Conservation (phyloP, 2,329 filamentous ascomycete genomes). For the Hypocreales sp. region DNA sequence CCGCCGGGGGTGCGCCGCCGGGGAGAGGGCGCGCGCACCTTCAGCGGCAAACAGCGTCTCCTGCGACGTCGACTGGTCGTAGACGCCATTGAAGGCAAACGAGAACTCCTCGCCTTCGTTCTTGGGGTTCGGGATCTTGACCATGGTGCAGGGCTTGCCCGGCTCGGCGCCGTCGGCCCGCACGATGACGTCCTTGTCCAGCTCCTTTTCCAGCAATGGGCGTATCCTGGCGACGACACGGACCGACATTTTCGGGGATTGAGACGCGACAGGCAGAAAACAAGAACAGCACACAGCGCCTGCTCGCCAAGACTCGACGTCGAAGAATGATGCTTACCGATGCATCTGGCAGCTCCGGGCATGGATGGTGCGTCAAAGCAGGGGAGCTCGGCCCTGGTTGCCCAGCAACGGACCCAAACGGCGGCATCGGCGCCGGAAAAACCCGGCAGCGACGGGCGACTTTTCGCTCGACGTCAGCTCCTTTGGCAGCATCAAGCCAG, state of each 20-base stretch:
- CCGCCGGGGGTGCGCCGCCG: background rate
- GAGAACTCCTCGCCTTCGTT: constrained; percentile 83
- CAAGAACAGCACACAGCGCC: background rate
- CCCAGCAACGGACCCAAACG: too few species aligned
- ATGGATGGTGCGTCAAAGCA: too few species aligned
- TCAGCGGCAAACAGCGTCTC: constrained; percentile 81
- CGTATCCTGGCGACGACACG: constrained; percentile 83
- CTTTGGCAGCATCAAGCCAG: too few species aligned
- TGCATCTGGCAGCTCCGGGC: too few species aligned
- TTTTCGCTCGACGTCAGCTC: too few species aligned
- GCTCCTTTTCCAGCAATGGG: constrained; percentile 72
- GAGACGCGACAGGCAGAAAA: constrained; percentile 2
- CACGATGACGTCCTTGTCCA: constrained; percentile 79
- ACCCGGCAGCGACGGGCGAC: too few species aligned
- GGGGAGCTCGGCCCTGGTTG: too few species aligned
- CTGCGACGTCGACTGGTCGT: constrained; percentile 65
- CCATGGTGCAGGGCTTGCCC: constrained; percentile 47
- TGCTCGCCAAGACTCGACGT: too few species aligned
- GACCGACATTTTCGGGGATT: constrained; percentile 39
- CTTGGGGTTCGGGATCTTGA: constrained; percentile 88
- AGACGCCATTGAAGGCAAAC: constrained; percentile 90
- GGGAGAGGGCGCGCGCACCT: constrained; percentile 35
- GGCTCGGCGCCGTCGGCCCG: constrained; percentile 45
- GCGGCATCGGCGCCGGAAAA: too few species aligned
- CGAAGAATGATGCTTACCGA: too few species aligned